Conservation (phyloP, 2,329 filamentous ascomycete species). For the Ascochyta pisi region DNA sequence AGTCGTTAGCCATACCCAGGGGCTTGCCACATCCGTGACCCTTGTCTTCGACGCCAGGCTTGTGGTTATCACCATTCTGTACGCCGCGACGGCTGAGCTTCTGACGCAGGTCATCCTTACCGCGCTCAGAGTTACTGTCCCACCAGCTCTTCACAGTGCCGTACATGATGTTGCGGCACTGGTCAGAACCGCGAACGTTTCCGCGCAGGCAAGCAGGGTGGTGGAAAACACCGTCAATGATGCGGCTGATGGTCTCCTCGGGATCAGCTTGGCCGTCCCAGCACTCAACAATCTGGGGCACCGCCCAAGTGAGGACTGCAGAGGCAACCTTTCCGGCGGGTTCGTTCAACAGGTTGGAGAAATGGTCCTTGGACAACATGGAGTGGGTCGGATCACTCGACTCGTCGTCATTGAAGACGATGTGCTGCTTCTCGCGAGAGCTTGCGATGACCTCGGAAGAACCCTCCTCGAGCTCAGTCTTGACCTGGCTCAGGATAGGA, state of each 20-base stretch:
- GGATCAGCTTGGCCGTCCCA: conserved; percentile 84
- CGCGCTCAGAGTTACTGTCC: conserved; percentile 67
- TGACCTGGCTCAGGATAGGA: conserved; percentile 85
- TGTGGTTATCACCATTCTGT: conserved; percentile 79
- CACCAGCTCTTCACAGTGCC: conserved; percentile 84
- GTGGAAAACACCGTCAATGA: conserved; percentile 83
- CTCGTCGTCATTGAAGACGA: conserved; percentile 82
- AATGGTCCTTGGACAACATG: conserved; percentile 96
- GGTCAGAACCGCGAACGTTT: conserved; percentile 68
- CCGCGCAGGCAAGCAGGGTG: conserved; percentile 80
- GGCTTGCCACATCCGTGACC: conserved; percentile 87
- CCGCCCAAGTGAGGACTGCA: conserved; percentile 80
- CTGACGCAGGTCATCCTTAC: conserved; percentile 71
- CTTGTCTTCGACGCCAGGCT: conserved; percentile 80
- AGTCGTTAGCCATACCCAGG: conserved; percentile 74
- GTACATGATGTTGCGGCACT: conserved; percentile 81
- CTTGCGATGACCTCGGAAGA: conserved; percentile 87
- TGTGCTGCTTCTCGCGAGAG: conserved; percentile 81
- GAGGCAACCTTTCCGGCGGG: conserved; percentile 83
- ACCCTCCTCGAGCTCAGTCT: conserved; percentile 83
- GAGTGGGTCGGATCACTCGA: conserved; percentile 88
- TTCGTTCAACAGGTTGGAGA: conserved; percentile 88
- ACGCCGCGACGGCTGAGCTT: conserved; percentile 84
- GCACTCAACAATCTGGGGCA: conserved; percentile 85
- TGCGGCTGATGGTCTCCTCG: conserved; percentile 73